Conservation (phyloP, 2,329 filamentous ascomycete genomes). For the Arthrobotrys musiformis region DNA sequence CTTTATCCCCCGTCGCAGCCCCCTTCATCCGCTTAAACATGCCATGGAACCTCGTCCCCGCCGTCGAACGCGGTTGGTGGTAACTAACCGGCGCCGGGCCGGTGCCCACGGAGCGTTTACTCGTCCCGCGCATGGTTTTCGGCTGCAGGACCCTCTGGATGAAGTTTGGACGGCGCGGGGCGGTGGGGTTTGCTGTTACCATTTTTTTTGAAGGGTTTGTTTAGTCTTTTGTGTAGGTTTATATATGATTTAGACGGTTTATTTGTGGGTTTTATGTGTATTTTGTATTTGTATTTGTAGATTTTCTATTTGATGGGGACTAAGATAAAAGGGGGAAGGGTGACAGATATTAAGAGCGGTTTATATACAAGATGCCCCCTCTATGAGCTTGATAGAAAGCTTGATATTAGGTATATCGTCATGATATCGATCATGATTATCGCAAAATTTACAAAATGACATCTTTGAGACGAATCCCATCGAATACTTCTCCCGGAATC, state of each 20-base stretch:
- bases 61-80: constrained; percentile 47
- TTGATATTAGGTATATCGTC: constrained; percentile 46
- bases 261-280: background rate
- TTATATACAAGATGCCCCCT: constrained; percentile 7
- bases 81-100: constrained; percentile 51
- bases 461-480: constrained; percentile 3
- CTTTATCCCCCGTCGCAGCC: constrained; percentile 39
- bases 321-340: background rate
- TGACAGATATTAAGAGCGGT: background rate
- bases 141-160: constrained; percentile 49
- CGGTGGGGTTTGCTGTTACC: constrained; percentile 48
- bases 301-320: background rate
- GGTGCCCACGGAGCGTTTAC: constrained; percentile 43
- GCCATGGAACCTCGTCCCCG: constrained; percentile 46
- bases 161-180: constrained; percentile 42
- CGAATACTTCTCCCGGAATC: background rate
- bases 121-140: constrained; percentile 40
- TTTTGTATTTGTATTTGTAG: background rate
- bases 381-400: constrained; percentile 1
- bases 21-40: constrained; percentile 54
- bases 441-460: constrained; percentile 51
- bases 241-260: no score
- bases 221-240: background rate
- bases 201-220: constrained; percentile 34
- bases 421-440: constrained; percentile 55